Percentiles rank a stretch among this genome's conserved stretches.
Conservation (phyloP, 163 green algal species). For the Trebouxia gelatinosa region DNA sequence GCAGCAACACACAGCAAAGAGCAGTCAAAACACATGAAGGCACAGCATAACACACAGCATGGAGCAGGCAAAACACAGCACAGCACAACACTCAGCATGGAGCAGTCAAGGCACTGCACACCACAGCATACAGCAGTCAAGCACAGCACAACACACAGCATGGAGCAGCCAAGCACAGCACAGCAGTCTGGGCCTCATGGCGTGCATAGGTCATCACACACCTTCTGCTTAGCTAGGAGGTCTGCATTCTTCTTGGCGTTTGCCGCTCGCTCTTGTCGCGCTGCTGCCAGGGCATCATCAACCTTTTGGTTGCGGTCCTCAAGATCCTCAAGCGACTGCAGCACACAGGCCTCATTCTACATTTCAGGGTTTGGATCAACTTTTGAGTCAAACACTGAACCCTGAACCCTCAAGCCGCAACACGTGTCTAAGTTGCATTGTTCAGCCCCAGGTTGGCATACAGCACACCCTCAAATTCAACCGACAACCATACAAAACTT, state of each 20-base stretch:
- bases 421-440: too few relatives aligned
- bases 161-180: not conserved
- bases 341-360: not conserved
- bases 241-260: constrained; percentile 14
- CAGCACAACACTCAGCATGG: not conserved
- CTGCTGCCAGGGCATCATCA: constrained; percentile 4
- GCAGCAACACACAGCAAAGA: not conserved
- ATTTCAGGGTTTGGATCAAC: not conserved
- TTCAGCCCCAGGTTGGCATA: too few relatives aligned
- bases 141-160: not conserved
- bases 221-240: constrained; percentile 1
- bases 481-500: too few relatives aligned
- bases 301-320: not conserved
- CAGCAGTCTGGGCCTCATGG: not conserved
- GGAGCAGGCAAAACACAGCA: not conserved
- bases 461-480: too few relatives aligned
- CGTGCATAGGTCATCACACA: not conserved
- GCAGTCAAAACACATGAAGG: not conserved
- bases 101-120: not conserved
- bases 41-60: not conserved
- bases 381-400: not conserved
- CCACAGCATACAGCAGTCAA: not conserved
- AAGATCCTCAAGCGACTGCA: not conserved
- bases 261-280: not conserved
- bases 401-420: too few relatives aligned